phyloP scores from a whole-genome alignment of 1,284 basidiomycete species.

The Cutaneotrichosporon sp. region DNA sequence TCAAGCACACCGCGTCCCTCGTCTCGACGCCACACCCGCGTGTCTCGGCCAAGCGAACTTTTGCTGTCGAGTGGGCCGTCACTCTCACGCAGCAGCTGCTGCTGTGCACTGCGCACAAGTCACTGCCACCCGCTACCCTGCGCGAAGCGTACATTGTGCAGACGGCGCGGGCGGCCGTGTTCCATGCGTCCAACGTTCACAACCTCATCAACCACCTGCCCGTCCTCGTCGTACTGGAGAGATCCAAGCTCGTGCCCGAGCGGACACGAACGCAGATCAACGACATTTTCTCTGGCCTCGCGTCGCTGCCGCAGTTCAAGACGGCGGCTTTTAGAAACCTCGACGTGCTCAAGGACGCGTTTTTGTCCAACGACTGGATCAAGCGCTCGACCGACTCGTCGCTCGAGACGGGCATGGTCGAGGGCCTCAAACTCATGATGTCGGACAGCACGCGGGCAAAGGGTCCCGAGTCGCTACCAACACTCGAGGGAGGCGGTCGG shows the following conservation, averaged over 20 bases:
- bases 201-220: constrained; percentile 39
- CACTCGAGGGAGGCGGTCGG: constrained; percentile 26
- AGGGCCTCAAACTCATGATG: constrained; percentile 45
- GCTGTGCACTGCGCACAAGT: constrained; percentile 25
- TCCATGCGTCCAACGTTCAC: constrained; percentile 28
- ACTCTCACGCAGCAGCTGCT: constrained; percentile 36
- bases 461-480: constrained; percentile 14
- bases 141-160: constrained; percentile 35
- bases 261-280: constrained; percentile 23
- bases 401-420: constrained; percentile 43
- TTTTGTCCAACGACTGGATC: constrained; percentile 43
- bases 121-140: constrained; percentile 32
- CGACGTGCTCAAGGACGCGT: constrained; percentile 43
- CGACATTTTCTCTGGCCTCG: constrained; percentile 28
- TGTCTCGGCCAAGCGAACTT: constrained; percentile 25
- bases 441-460: constrained; percentile 32
- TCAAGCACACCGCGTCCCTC: constrained; percentile 30
- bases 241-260: constrained; percentile 22
- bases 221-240: constrained; percentile 34
- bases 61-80: constrained; percentile 29
- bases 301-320: constrained; percentile 41
- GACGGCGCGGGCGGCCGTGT: constrained; percentile 31
- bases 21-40: constrained; percentile 23
- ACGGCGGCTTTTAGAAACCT: constrained; percentile 44
- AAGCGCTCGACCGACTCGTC: constrained; percentile 27